Evolutionary conservation across 1,284 basidiomycete species (phyloP).

Genomic region (Tranzscheliella williamsii): DNA sequence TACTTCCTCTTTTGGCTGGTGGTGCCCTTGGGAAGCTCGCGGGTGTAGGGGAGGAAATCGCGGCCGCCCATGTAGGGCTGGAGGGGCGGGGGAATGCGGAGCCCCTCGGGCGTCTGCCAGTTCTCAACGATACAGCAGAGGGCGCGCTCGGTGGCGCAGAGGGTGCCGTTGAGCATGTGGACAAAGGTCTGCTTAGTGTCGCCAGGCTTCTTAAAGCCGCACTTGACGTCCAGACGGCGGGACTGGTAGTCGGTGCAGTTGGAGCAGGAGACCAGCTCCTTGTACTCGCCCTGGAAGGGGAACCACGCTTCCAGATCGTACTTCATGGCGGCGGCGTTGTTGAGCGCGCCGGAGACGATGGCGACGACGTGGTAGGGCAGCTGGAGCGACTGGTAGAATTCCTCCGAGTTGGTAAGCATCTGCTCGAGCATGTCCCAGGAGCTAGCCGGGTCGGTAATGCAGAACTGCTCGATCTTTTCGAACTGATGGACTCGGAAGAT

Average conservation of each 20-base stretch:
- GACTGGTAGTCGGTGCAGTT: slow-evolving; percentile 65
- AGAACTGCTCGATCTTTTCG: slow-evolving; percentile 96
- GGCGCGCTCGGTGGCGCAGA: slow-evolving; percentile 94
- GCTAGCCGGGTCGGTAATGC: slow-evolving; percentile 80
- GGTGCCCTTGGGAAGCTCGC: slow-evolving; percentile 74
- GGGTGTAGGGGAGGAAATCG: slow-evolving; percentile 85
- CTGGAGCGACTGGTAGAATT: slow-evolving; percentile 91
- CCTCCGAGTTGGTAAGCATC: slow-evolving; percentile 88
- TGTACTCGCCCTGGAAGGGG: slow-evolving; percentile 94
- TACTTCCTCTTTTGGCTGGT: slow-evolving; percentile 69
- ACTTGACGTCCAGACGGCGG: slow-evolving; percentile 54
- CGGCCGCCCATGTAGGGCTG: slow-evolving; percentile 95
- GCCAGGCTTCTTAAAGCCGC: slow-evolving; percentile 59
- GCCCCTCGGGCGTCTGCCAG: slow-evolving; percentile 92
- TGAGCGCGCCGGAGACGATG: slow-evolving; percentile 95
- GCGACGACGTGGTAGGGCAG: slow-evolving; percentile 88
- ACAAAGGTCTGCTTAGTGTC: slow-evolving; percentile 59
- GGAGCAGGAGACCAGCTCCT: slow-evolving; percentile 70
- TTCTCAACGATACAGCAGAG: slow-evolving; percentile 98
- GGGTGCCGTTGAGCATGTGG: slow-evolving; percentile 71
- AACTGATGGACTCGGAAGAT: slow-evolving; percentile 99
- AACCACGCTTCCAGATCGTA: slow-evolving; percentile 99
- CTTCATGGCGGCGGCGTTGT: slow-evolving; percentile 95
- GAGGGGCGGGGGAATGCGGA: slow-evolving; percentile 83
- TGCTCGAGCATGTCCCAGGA: slow-evolving; percentile 91